phyloP scores from a whole-genome alignment of 768 basidiomycete species.

The Tricholomella constricta region DNA sequence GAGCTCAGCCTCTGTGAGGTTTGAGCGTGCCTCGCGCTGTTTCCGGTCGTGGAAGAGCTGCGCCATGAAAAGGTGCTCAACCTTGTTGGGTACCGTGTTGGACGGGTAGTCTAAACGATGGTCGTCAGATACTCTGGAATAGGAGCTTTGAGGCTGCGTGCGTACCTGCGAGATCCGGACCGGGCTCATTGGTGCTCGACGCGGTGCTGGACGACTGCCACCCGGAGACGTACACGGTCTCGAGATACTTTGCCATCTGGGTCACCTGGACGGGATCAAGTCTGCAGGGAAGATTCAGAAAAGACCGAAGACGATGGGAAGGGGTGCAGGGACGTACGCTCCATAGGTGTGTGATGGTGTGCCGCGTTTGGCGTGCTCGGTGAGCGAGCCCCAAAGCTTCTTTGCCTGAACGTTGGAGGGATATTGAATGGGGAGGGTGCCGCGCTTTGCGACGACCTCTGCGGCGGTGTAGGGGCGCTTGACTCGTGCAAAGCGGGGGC shows the following conservation, averaged over 20 bases:
- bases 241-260: slow-evolving; percentile 98
- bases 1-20: slow-evolving; percentile 69
- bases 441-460: slow-evolving; percentile 93
- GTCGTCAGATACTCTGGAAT: neutral
- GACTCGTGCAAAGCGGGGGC: slow-evolving; percentile 83
- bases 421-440: slow-evolving; percentile 82
- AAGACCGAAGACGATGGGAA: neutral
- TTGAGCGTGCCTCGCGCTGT: slow-evolving; percentile 80
- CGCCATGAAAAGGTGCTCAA: slow-evolving; percentile 96
- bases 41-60: slow-evolving; percentile 99
- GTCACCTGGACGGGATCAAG: slow-evolving; percentile 98
- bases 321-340: slow-evolving; percentile 70
- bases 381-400: slow-evolving; percentile 80
- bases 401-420: slow-evolving; percentile 83
- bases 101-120: slow-evolving; percentile 82
- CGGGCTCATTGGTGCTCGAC: slow-evolving; percentile 91
- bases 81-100: slow-evolving; percentile 98
- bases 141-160: too few relatives aligned
- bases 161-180: slow-evolving; percentile 95
- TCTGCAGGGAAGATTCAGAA: slow-evolving; percentile 39
- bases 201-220: slow-evolving; percentile 96
- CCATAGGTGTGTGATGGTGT: slow-evolving; percentile 96
- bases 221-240: slow-evolving; percentile 98
- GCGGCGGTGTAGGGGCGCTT: slow-evolving; percentile 91
- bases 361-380: slow-evolving; percentile 72